These are phyloP conservation scores for Penicillium cataractarum DNA, from an alignment of 495 filamentous ascomycete genomes.

Conservation along the genomic window DNA sequence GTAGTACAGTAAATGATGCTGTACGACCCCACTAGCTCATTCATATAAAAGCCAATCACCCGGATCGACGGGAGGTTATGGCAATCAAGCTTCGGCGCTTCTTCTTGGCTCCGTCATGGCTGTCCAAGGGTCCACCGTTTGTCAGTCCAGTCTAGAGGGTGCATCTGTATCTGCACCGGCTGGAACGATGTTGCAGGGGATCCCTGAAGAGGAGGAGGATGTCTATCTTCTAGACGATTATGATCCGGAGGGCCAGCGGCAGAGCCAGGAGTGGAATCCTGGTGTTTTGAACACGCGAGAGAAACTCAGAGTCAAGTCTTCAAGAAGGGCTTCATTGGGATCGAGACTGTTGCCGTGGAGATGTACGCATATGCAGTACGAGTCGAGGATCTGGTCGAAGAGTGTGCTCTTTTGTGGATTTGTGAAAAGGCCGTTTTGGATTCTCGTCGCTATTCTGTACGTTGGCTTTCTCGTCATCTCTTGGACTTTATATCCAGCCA, in stretches of 20 bases:
- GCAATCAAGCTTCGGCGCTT: constrained; percentile 6
- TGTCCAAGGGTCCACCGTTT: not conserved
- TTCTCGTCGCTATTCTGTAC: constrained; percentile 14
- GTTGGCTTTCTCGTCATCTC: not conserved
- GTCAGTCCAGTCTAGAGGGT: not conserved
- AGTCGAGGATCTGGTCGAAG: not conserved
- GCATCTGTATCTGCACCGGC: not conserved
- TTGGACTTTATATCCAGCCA: not conserved
- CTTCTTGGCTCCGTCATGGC: constrained; percentile 9
- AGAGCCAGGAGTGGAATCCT: not conserved
- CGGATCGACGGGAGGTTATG: constrained; percentile 1
- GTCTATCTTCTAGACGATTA: not conserved
- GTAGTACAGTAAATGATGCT: no score
- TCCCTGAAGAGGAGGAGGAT: not conserved
- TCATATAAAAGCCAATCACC: constrained; percentile 1
- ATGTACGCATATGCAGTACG: constrained; percentile 14
- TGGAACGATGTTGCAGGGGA: not conserved
- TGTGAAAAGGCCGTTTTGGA: constrained; percentile 10
- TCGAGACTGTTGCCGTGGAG: constrained; percentile 6
- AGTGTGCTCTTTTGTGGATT: constrained; percentile 5
- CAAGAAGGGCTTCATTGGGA: not conserved
- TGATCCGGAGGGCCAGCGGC: not conserved
- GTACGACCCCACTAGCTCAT: not conserved
- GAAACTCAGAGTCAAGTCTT: not conserved
- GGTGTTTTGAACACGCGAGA: not conserved